Conservation (phyloP, 768 basidiomycete species). For the Nevesoporus exiguus region DNA sequence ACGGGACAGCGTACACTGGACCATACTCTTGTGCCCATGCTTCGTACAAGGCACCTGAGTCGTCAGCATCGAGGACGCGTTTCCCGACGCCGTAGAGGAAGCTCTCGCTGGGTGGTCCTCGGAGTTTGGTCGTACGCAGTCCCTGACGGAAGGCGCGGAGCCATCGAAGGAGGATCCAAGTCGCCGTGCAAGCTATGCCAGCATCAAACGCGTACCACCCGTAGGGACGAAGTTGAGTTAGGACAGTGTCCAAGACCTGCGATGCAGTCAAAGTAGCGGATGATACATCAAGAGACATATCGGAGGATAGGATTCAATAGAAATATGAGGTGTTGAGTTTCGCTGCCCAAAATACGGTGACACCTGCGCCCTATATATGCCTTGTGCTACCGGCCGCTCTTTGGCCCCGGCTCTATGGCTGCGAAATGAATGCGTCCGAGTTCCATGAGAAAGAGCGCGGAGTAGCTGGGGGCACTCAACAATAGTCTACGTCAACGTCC, state of each 20-base stretch:
- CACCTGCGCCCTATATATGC: too few species aligned
- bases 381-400: too few species aligned
- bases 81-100: constrained; percentile 18
- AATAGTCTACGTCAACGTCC: too few species aligned
- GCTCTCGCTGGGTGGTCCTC: constrained; percentile 18
- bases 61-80: neutral
- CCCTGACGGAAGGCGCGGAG: constrained; percentile 31
- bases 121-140: constrained; percentile 9
- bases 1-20: constrained; percentile 4
- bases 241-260: neutral
- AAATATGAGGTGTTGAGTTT: too few species aligned
- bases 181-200: neutral
- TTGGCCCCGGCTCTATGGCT: too few species aligned
- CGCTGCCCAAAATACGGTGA: too few species aligned
- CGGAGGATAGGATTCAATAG: too few species aligned
- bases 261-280: neutral
- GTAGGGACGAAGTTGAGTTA: neutral
- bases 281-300: neutral
- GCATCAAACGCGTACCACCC: neutral
- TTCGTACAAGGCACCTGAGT: constrained; percentile 17
- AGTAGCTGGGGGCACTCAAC: too few species aligned
- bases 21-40: constrained; percentile 21
- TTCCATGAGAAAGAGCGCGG: too few species aligned
- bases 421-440: too few species aligned
- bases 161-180: constrained; percentile 9